phyloP scores from a whole-genome alignment of 495 filamentous ascomycete species.

The Neurospora sp. region DNA sequence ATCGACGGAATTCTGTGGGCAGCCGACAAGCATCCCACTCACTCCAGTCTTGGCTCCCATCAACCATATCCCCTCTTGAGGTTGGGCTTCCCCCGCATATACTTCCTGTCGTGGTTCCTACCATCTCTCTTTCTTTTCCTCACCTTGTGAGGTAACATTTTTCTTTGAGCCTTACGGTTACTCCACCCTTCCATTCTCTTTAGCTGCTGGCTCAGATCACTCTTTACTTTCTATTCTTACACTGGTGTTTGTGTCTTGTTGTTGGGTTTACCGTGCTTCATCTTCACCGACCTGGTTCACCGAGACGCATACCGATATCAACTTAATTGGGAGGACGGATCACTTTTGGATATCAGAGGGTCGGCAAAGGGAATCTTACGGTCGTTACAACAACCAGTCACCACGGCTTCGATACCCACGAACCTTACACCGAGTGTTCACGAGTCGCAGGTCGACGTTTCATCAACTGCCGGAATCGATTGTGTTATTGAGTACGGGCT shows the following conservation, averaged over 20 bases:
- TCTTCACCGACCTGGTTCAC: neutral
- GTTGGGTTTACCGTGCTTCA: neutral
- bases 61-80: neutral
- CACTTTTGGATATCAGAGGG: neutral
- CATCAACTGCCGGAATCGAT: constrained; percentile 12
- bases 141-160: constrained; percentile 22
- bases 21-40: neutral
- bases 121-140: constrained; percentile 10
- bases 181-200: constrained; percentile 24
- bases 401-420: neutral
- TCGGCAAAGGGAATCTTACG: neutral
- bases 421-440: neutral
- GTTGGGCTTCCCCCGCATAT: constrained; percentile 27
- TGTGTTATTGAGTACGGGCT: constrained; percentile 7
- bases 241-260: constrained; percentile 4
- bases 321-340: neutral
- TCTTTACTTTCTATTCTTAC: constrained; percentile 33
- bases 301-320: neutral
- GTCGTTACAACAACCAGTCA: neutral
- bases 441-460: constrained; percentile 46
- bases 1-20: neutral
- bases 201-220: constrained; percentile 51
- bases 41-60: neutral
- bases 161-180: neutral
- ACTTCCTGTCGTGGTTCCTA: constrained; percentile 11